Percentiles rank a stretch among this genome's conserved stretches.
These are phyloP conservation scores for Stagonosporopsis chrysanthemi DNA, from an alignment of 2,329 filamentous ascomycete genomes.

Conservation along the genomic window DNA sequence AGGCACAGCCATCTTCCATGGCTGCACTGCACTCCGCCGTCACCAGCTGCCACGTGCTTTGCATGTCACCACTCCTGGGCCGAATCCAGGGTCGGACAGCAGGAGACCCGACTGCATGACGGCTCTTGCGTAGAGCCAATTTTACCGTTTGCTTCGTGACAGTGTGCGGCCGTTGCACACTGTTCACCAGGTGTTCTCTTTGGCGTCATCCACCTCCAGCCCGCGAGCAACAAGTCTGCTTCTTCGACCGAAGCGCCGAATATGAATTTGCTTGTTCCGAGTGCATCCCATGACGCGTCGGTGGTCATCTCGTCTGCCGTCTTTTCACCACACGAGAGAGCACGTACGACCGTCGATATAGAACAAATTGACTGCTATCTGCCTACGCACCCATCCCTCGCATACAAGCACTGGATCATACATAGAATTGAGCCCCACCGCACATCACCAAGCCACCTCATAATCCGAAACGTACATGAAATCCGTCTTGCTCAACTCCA, in stretches of 20 bases:
- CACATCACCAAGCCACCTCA: conserved; percentile 16
- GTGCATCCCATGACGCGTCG: neutral
- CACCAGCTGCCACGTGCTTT: conserved; percentile 16
- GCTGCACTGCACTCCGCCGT: conserved; percentile 2
- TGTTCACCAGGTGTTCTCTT: conserved; percentile 6
- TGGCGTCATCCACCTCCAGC: neutral
- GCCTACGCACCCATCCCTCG: conserved; percentile 14
- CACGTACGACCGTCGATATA: neutral
- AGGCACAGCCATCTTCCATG: conserved; percentile 13
- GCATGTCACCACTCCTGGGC: conserved; percentile 13
- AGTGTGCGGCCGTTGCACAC: conserved; percentile 10
- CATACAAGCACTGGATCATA: conserved; percentile 19
- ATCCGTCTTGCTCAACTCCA: conserved; percentile 22
- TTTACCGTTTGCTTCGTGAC: conserved; percentile 3
- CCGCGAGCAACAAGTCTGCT: conserved; percentile 6
- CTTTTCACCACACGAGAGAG: neutral
- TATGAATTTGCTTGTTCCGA: conserved; percentile 5
- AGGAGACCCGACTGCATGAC: conserved; percentile 4
- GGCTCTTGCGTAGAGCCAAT: conserved; percentile 10
- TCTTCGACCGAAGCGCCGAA: conserved; percentile 2
- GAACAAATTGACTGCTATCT: conserved; percentile 15
- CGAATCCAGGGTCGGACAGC: conserved; percentile 2
- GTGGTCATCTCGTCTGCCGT: neutral
- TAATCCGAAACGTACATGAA: conserved; percentile 34
- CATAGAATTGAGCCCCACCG: conserved; percentile 11